A percentile compares a stretch with the other conserved stretches of the same genome.
Evolutionary conservation across 2,329 filamentous ascomycete genomes (phyloP).

Genomic region (Aspergillus cejpii): DNA sequence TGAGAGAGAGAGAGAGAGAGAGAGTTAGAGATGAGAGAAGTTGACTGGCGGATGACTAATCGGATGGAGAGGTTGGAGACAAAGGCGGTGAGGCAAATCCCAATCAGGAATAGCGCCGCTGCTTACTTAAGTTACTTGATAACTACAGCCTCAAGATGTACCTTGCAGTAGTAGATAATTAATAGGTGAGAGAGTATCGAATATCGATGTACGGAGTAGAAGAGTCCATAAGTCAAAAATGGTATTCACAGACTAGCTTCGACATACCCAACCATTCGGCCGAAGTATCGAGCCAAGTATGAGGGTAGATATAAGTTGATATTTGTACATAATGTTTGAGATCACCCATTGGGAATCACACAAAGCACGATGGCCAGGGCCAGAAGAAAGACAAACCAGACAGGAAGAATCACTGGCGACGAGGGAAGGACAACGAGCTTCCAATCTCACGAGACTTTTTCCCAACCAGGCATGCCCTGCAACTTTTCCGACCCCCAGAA

Average conservation of each 20-base stretch:
- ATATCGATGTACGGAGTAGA: background rate
- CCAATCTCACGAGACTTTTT: background rate
- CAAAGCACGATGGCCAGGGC: conserved; percentile 3
- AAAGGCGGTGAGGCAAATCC: conserved; percentile 7
- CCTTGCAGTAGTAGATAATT: no score
- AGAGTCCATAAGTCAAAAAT: background rate
- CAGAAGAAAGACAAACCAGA: conserved; percentile 5
- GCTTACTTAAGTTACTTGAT: no score
- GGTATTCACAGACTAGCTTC: background rate
- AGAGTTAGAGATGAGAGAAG: conserved; percentile 1
- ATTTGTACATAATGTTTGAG: conserved; percentile 18
- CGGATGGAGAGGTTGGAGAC: conserved; percentile 8
- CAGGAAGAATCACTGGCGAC: conserved; percentile 7
- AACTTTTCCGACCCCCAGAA: no score
- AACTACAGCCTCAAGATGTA: background rate
- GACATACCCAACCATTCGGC: background rate
- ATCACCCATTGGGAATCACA: conserved; percentile 10
- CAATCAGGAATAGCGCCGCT: conserved; percentile 2
- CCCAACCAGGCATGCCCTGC: background rate
- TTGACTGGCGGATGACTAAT: conserved; percentile 1
- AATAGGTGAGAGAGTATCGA: background rate
- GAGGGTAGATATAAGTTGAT: conserved; percentile 10
- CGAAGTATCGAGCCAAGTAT: background rate
- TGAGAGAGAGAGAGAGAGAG: conserved; percentile 1
- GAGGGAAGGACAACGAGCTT: background rate